phyloP scores from a whole-genome alignment of 2,329 filamentous ascomycete species.

The Ascochyta rabiei region DNA sequence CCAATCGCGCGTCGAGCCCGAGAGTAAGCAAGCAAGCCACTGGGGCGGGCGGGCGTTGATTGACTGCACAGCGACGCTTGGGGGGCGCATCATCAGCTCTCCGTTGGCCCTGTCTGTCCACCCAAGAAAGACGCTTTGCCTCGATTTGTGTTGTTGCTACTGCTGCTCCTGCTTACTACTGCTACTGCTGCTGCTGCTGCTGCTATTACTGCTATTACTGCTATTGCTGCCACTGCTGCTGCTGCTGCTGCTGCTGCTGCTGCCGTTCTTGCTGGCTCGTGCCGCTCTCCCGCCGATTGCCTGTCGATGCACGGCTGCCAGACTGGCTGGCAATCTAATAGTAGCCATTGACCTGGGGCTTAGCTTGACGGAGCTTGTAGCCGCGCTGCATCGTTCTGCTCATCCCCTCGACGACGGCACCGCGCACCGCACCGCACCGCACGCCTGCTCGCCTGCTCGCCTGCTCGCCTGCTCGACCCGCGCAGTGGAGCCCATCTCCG shows the following conservation, averaged over 20 bases:
- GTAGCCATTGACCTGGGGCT: slow-evolving; percentile 3
- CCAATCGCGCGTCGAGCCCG: slow-evolving; percentile 2
- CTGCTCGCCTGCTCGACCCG: slow-evolving; percentile 1
- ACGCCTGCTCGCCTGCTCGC: too few relatives aligned
- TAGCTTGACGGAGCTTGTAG: slow-evolving; percentile 12
- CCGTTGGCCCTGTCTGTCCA: background rate
- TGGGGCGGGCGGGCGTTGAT: background rate
- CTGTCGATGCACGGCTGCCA: slow-evolving; percentile 8
- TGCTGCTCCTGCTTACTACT: background rate
- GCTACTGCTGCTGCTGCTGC: background rate
- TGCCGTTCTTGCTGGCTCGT: slow-evolving; percentile 8
- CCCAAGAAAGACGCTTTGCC: background rate
- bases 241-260: background rate
- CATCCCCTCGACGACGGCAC: slow-evolving; percentile 7
- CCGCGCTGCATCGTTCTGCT: slow-evolving; percentile 2
- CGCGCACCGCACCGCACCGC: background rate
- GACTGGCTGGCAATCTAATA: background rate
- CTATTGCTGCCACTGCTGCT: background rate
- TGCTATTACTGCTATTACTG: background rate
- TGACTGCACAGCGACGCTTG: background rate
- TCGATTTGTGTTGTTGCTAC: background rate
- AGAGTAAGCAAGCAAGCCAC: slow-evolving; percentile 1
- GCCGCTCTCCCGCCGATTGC: slow-evolving; percentile 9
- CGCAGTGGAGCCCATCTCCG: slow-evolving; percentile 4
- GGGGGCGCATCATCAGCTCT: slow-evolving; percentile 5